These are phyloP conservation scores for Coemansia sp. DNA, from an alignment of 192 early-diverging fungal genomes.

Conservation along the genomic window DNA sequence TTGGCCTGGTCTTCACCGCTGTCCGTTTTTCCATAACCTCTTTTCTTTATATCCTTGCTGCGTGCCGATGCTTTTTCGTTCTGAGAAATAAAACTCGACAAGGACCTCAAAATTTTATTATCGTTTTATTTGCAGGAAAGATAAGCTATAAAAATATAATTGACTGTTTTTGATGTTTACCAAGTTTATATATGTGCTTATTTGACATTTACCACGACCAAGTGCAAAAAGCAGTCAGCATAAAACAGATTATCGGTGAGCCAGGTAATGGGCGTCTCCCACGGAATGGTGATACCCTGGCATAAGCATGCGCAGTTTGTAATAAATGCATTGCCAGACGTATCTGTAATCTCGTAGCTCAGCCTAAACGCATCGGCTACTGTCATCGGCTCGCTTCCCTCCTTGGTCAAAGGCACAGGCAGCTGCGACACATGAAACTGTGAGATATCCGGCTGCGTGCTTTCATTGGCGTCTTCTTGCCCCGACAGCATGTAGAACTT, in stretches of 20 bases:
- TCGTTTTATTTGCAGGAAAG: too few relatives aligned
- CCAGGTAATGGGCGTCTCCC: slow-evolving; percentile 74
- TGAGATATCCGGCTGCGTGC: slow-evolving; percentile 18
- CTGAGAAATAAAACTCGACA: too few relatives aligned
- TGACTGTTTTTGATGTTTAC: too few relatives aligned
- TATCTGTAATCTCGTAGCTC: slow-evolving; percentile 56
- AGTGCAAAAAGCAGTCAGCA: slow-evolving; percentile 81
- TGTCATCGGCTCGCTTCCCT: slow-evolving; percentile 19
- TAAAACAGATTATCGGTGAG: slow-evolving; percentile 72
- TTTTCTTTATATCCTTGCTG: too few relatives aligned
- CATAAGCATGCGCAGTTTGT: slow-evolving; percentile 57
- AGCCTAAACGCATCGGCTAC: slow-evolving; percentile 40
- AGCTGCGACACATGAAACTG: slow-evolving; percentile 45
- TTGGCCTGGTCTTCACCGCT: too few relatives aligned
- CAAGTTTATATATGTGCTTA: background rate
- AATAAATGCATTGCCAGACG: slow-evolving; percentile 43
- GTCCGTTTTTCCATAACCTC: too few relatives aligned
- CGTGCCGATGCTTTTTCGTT: too few relatives aligned
- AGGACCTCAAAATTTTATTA: too few relatives aligned
- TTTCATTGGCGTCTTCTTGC: slow-evolving; percentile 11
- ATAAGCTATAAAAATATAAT: too few relatives aligned
- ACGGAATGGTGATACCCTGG: slow-evolving; percentile 69
- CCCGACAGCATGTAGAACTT: slow-evolving; percentile 40
- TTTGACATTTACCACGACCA: slow-evolving; percentile 55
- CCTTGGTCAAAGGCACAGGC: slow-evolving; percentile 32